Evolutionary conservation across 2,329 filamentous ascomycete genomes (phyloP).

Genomic region (Cytospora piceicola): DNA sequence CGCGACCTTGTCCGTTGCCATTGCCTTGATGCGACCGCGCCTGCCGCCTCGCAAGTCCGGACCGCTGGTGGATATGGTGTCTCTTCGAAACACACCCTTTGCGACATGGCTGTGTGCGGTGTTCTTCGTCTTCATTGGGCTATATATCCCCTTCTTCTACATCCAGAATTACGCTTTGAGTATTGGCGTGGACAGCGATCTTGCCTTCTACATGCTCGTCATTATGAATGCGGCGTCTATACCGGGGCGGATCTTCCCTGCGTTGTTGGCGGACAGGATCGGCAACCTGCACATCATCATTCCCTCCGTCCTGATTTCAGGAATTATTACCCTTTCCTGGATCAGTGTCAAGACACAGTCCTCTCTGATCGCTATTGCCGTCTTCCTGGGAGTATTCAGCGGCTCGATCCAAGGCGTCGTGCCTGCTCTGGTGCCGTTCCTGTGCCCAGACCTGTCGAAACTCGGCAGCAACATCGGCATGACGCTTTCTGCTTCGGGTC

Average conservation of each 20-base stretch:
- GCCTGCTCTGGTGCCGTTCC: neutral
- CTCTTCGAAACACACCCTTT: slow-evolving; percentile 57
- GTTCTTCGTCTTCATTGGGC: slow-evolving; percentile 69
- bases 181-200: slow-evolving; percentile 59
- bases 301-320: slow-evolving; percentile 39
- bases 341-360: slow-evolving; percentile 40
- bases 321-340: slow-evolving; percentile 42
- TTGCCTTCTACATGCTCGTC: slow-evolving; percentile 76
- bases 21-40: slow-evolving; percentile 56
- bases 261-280: slow-evolving; percentile 72
- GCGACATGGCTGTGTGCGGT: slow-evolving; percentile 59
- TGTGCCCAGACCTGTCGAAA: slow-evolving; percentile 1
- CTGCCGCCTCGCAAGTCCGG: slow-evolving; percentile 50
- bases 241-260: slow-evolving; percentile 76
- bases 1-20: slow-evolving; percentile 42
- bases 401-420: slow-evolving; percentile 41
- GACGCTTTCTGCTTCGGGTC: slow-evolving; percentile 4
- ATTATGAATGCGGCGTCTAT: slow-evolving; percentile 79
- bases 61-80: slow-evolving; percentile 16
- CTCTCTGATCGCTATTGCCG: slow-evolving; percentile 41
- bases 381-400: slow-evolving; percentile 48
- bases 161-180: slow-evolving; percentile 71
- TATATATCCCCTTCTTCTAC: slow-evolving; percentile 76
- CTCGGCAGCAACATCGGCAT: slow-evolving; percentile 6
- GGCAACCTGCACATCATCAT: slow-evolving; percentile 84